Percentiles rank a stretch among this genome's conserved stretches.
These are phyloP conservation scores for Ophiostoma ulmi DNA, from an alignment of 2,329 filamentous ascomycete genomes.

Conservation along the genomic window DNA sequence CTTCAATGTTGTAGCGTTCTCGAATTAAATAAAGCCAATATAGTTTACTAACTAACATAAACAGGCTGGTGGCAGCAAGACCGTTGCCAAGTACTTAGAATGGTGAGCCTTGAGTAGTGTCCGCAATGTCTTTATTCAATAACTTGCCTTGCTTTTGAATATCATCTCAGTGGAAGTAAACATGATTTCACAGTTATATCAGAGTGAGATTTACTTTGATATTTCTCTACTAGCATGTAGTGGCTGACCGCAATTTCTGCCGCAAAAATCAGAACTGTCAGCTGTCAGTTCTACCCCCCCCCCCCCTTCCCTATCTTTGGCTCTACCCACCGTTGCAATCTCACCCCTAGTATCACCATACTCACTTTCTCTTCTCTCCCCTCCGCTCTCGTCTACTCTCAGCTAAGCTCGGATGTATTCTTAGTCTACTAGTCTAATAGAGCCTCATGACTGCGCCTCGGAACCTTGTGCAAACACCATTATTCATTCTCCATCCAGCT, in stretches of 20 bases:
- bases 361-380: not conserved
- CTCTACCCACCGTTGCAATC: not conserved
- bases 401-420: not conserved
- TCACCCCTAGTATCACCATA: not conserved
- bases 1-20: not conserved
- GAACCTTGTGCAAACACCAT: not conserved
- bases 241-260: not conserved
- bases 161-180: no score
- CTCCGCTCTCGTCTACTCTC: not conserved
- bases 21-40: no score
- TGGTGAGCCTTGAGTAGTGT: not conserved
- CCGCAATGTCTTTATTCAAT: not conserved
- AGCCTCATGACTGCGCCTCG: conserved; percentile 7
- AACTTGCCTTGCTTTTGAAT: no score
- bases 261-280: not conserved
- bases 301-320: not conserved
- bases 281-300: not conserved
- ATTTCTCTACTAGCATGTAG: not conserved
- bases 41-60: no score
- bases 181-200: no score
- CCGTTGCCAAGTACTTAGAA: not conserved
- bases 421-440: not conserved
- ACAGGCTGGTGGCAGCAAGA: no score
- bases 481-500: not conserved
- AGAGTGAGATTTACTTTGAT: no score